A percentile compares a stretch with the other conserved stretches of the same genome.
Conservation (phyloP, 2,329 filamentous ascomycete species). For the Colletotrichum falcatum region DNA sequence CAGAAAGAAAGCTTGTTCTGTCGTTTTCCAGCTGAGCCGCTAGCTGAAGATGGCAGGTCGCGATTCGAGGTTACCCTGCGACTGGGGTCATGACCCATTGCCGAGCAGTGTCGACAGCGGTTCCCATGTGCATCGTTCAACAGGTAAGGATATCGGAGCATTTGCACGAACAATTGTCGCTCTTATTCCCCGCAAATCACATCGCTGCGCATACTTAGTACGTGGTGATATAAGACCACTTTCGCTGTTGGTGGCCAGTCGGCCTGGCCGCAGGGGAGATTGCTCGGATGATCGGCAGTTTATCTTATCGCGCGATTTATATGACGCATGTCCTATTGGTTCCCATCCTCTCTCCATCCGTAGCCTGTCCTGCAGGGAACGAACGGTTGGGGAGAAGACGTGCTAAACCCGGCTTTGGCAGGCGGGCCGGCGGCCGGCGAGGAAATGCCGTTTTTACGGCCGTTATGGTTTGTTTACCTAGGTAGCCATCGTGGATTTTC, state of each 20-base stretch:
- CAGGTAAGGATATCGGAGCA: background rate
- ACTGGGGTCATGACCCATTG: constrained; percentile 25
- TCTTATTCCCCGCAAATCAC: background rate
- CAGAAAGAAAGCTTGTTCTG: constrained; percentile 20
- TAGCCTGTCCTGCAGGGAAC: background rate
- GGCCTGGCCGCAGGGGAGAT: background rate
- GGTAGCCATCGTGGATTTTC: background rate
- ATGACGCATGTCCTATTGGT: background rate
- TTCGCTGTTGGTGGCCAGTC: background rate
- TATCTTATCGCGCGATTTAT: background rate
- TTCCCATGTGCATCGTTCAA: background rate
- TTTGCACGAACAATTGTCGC: background rate
- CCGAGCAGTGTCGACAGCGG: background rate
- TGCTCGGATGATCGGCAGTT: background rate
- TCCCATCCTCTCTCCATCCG: background rate
- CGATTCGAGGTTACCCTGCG: background rate
- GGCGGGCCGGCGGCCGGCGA: background rate
- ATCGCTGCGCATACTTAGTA: background rate
- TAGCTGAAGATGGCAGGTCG: constrained; percentile 37
- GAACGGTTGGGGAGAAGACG: background rate
- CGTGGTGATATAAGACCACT: no score
- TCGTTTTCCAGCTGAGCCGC: background rate
- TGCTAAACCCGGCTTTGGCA: background rate
- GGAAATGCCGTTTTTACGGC: background rate
- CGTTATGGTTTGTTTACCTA: background rate